phyloP scores from a whole-genome alignment of 2,329 filamentous ascomycete species.

The Fusarium sacchari region DNA sequence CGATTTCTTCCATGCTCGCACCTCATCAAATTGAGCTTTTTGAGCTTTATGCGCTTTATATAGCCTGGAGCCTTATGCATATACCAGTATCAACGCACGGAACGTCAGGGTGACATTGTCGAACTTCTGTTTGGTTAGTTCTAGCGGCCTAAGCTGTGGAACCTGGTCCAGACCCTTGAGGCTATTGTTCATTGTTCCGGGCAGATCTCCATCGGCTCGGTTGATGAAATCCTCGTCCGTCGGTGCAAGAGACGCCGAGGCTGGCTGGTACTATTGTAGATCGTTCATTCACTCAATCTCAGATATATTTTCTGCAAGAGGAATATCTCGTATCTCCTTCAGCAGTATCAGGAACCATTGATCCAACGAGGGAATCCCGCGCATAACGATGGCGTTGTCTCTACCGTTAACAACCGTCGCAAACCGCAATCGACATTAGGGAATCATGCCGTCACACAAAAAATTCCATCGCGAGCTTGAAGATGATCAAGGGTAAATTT shows the following conservation, averaged over 20 bases:
- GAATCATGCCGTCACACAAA: constrained; percentile 23
- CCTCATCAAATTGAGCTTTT: too few relatives aligned
- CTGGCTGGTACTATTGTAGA: not conserved
- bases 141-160: constrained; percentile 25
- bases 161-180: constrained; percentile 12
- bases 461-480: constrained; percentile 7
- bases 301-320: not conserved
- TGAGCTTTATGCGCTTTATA: not conserved
- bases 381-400: not conserved
- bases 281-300: not conserved
- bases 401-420: constrained; percentile 35
- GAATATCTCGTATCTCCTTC: not conserved
- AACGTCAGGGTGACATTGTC: constrained; percentile 1
- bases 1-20: not conserved
- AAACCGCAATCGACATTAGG: constrained; percentile 24
- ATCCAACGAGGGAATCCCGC: not conserved
- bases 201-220: constrained; percentile 18
- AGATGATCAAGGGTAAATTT: not conserved
- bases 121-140: constrained; percentile 27
- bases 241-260: constrained; percentile 23
- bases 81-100: not conserved
- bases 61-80: not conserved
- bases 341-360: not conserved
- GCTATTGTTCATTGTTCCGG: not conserved
- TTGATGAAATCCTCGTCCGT: constrained; percentile 3